Percentiles rank a stretch among this genome's conserved stretches.
These are phyloP conservation scores for Fusarium citri DNA, from an alignment of 2,329 filamentous ascomycete species.

Conservation along the genomic window DNA sequence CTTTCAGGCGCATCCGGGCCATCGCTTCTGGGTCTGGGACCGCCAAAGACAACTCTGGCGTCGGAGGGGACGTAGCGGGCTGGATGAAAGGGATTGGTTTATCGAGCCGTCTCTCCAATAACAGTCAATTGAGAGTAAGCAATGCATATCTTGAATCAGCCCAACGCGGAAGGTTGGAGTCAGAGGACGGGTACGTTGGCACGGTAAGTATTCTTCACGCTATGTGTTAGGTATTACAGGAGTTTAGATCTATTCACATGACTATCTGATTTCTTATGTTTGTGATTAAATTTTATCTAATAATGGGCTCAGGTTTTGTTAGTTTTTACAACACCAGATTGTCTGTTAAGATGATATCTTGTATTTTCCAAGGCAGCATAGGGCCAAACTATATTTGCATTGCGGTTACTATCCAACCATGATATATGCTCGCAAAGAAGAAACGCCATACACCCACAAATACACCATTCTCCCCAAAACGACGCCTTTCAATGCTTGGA, in stretches of 20 bases:
- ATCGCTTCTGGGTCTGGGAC: conserved; percentile 28
- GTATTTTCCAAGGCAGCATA: background rate
- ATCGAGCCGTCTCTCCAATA: conserved; percentile 3
- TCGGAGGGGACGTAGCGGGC: conserved; percentile 3
- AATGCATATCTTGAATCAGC: background rate
- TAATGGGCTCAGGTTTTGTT: background rate
- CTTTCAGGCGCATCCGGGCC: conserved; percentile 21
- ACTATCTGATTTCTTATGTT: background rate
- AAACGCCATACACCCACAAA: conserved; percentile 35
- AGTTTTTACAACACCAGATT: background rate
- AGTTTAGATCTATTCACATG: background rate
- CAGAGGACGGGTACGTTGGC: background rate
- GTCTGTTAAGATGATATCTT: background rate
- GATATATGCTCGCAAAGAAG: conserved; percentile 25
- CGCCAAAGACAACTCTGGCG: conserved; percentile 20
- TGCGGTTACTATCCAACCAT: conserved; percentile 12
- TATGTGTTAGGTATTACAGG: background rate
- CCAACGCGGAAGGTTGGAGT: conserved; percentile 2
- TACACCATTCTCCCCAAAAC: conserved; percentile 5
- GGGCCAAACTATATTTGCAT: conserved; percentile 15
- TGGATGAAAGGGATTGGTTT: conserved; percentile 27
- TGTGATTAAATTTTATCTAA: background rate
- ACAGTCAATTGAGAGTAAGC: conserved; percentile 8
- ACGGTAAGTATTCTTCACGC: background rate
- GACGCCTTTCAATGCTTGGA: conserved; percentile 32